These are phyloP conservation scores for Blastomyces parvus DNA, from an alignment of 2,329 filamentous ascomycete species.

Conservation along the genomic window DNA sequence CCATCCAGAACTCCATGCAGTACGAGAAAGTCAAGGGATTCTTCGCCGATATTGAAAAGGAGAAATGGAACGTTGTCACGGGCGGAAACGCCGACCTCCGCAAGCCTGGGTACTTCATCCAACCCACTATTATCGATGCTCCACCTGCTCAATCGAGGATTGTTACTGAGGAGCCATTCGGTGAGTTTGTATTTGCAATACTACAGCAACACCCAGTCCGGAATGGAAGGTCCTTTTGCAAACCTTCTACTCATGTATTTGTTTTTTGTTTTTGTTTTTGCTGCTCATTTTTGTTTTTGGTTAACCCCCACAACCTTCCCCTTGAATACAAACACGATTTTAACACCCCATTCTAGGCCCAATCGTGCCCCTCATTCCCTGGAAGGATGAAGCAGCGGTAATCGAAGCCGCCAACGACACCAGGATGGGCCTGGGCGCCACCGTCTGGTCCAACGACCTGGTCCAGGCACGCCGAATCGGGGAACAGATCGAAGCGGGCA, in stretches of 20 bases:
- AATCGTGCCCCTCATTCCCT: conserved; percentile 54
- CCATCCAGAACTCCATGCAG: conserved; percentile 57
- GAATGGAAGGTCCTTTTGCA: neutral
- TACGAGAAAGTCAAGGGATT: conserved; percentile 51
- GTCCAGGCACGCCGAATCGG: conserved; percentile 45
- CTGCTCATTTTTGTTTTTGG: neutral
- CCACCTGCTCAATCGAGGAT: conserved; percentile 48
- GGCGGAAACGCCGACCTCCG: conserved; percentile 35
- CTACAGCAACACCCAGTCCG: neutral
- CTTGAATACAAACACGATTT: neutral
- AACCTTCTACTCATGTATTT: neutral
- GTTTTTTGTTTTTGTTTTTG: neutral
- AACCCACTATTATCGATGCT: conserved; percentile 50
- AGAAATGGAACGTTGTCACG: conserved; percentile 44
- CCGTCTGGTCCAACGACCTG: conserved; percentile 49
- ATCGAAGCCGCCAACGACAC: conserved; percentile 47
- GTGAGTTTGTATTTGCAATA: conserved; percentile 24
- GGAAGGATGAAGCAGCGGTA: conserved; percentile 52
- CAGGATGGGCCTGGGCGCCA: conserved; percentile 47
- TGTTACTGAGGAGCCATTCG: conserved; percentile 53
- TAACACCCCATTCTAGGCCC: conserved; percentile 37
- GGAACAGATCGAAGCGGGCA: conserved; percentile 46
- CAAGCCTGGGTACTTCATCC: conserved; percentile 46
- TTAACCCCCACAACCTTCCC: neutral
- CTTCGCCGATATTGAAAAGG: conserved; percentile 46